Conservation (phyloP, 768 basidiomycete genomes). For the Austroboletus eburneus region DNA sequence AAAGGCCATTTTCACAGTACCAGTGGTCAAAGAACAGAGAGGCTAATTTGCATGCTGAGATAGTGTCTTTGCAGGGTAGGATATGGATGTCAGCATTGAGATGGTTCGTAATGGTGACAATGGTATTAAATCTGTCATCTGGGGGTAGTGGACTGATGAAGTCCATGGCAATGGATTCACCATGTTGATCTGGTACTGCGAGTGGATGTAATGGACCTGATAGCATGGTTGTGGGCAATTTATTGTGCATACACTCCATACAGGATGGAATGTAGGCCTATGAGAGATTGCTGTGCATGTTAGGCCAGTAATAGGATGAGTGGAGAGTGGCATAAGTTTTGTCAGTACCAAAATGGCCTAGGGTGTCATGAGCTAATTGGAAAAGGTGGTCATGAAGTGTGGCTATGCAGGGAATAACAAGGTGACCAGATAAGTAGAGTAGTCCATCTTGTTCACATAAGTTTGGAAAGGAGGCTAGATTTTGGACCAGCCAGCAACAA, state of each 20-base stretch:
- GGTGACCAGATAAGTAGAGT: background rate
- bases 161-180: conserved; percentile 7
- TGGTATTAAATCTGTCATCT: background rate
- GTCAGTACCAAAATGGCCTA: background rate
- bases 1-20: conserved; percentile 12
- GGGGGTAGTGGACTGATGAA: background rate
- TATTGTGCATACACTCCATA: conserved; percentile 2
- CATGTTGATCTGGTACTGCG: conserved; percentile 9
- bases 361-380: background rate
- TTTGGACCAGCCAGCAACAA: too few relatives aligned
- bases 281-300: background rate
- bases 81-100: background rate
- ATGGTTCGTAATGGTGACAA: background rate
- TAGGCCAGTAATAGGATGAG: background rate
- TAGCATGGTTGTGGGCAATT: conserved; percentile 1
- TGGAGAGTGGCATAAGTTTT: background rate
- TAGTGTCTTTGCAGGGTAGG: background rate
- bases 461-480: background rate
- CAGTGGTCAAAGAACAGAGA: background rate
- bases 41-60: background rate
- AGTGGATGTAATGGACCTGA: conserved; percentile 14
- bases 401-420: background rate
- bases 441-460: background rate
- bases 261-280: background rate
- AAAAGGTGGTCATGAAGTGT: background rate